phyloP scores from a whole-genome alignment of 768 basidiomycete genomes.

The Russula vinacea region DNA sequence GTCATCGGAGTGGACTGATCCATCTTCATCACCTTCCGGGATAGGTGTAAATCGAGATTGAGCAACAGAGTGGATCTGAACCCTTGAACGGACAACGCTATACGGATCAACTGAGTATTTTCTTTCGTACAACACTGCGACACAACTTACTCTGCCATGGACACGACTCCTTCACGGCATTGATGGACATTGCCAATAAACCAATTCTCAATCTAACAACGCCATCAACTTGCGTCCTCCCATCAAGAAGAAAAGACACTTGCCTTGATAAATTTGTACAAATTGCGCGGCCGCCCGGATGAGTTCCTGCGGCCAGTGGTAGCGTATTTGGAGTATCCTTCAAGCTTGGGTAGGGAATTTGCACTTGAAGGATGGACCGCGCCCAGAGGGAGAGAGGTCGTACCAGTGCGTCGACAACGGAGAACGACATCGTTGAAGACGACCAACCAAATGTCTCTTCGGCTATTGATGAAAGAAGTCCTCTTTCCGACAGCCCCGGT shows the following conservation, averaged over 20 bases:
- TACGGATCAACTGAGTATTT: constrained; percentile 17
- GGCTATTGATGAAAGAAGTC: constrained; percentile 69
- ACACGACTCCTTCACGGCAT: constrained; percentile 70
- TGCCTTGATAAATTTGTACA: constrained; percentile 92
- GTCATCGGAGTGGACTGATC: constrained; percentile 47
- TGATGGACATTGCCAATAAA: constrained; percentile 72
- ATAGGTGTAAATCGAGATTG: constrained; percentile 57
- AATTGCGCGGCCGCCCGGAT: constrained; percentile 79
- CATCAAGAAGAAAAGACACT: constrained; percentile 27
- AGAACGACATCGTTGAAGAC: constrained; percentile 95
- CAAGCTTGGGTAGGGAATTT: constrained; percentile 74
- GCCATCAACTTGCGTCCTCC: constrained; percentile 14
- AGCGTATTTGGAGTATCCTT: constrained; percentile 80
- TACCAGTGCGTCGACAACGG: constrained; percentile 85
- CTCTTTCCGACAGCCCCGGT: constrained; percentile 69
- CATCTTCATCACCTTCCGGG: constrained; percentile 58
- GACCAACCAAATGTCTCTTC: constrained; percentile 91
- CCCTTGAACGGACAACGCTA: constrained; percentile 70
- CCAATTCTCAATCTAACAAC: constrained; percentile 77
- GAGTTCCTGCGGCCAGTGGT: constrained; percentile 61
- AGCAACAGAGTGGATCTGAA: constrained; percentile 52
- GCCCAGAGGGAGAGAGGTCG: constrained; percentile 77
- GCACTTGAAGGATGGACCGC: constrained; percentile 65
- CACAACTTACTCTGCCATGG: constrained; percentile 82
- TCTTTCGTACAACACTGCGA: constrained; percentile 4